phyloP scores from a whole-genome alignment of 176 grass and related monocot genomes.

The Carex parvula region DNA sequence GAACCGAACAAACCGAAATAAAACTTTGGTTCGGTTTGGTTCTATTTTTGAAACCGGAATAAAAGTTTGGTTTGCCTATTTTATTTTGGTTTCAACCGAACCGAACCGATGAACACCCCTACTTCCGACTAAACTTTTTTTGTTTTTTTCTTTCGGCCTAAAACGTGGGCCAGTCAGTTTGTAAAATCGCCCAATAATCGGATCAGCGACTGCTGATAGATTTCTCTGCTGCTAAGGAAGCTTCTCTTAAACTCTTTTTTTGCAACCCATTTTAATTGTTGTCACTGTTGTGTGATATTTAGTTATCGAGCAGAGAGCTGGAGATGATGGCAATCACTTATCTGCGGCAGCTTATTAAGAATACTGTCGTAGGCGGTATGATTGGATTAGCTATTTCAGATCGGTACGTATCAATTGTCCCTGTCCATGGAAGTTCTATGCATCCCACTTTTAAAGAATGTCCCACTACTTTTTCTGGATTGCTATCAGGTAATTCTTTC shows the following conservation, averaged over 20 bases:
- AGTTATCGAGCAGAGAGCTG: neutral
- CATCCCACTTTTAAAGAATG: conserved; percentile 49
- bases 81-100: too few relatives aligned
- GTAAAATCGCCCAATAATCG: too few relatives aligned
- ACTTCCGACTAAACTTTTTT: too few relatives aligned
- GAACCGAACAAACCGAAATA: too few relatives aligned
- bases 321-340: conserved; percentile 35
- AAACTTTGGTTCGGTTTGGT: too few relatives aligned
- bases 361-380: conserved; percentile 16
- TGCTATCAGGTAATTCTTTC: conserved; percentile 21
- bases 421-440: conserved; percentile 64
- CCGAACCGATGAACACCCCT: too few relatives aligned
- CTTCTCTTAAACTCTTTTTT: neutral
- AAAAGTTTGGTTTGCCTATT: too few relatives aligned
- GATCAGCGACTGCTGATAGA: neutral
- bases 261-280: neutral
- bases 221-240: neutral
- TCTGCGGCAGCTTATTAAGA: conserved; percentile 20
- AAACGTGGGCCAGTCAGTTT: too few relatives aligned
- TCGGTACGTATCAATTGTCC: conserved; percentile 30
- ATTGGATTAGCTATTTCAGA: conserved; percentile 48
- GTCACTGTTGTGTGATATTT: neutral
- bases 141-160: too few relatives aligned
- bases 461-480: conserved; percentile 35
- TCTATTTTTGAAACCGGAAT: too few relatives aligned